Evolutionary conservation across 805 yeast genomes (phyloP), one percentile per base, ranked within the genome.

Genomic region (Candida ficus): DNA sequence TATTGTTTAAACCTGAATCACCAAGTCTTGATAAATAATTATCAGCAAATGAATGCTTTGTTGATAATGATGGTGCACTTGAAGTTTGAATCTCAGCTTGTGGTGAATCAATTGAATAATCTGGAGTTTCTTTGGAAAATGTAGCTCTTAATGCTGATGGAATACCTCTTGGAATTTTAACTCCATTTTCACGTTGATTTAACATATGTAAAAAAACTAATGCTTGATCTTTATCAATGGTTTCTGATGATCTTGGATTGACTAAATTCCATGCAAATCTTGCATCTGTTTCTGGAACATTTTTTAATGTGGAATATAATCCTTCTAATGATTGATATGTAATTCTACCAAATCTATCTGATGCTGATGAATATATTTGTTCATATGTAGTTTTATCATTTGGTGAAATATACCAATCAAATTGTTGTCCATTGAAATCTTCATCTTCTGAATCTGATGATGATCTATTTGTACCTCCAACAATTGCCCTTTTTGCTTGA

Each of bases 401-500:
- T 18, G 97, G 98, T 4, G 96, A 80, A 49, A 93, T 89, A 64
- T 93, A 93, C 99, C 99, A 93, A 59, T 90, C 96, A 57, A 93
- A 87, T 53, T 66, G 55, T 43, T 29, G 62, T 51, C 48, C 44
- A 26, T 37, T 39, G 17, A n/a, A 29, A 14, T 57, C 60, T 7
- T 57, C 58, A 34, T 80, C 78, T 33, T 83, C 91, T 37, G 82
- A 88, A 48, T 73, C 83, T 39, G 76, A 43, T 61, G 68, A 44
- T 64, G 69, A 41, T 56, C 61, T 44, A 45, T 49, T 35, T 30
- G 22, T 20, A 5, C 36, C 38, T 12, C 53, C 52, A 26, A 45
- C 25, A 16, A 55, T 33, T 12, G 95, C 93, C 45, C 68, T 70
- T 60, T 88, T 86, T 28, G 96, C 96, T 44, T 85, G 84, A 43